Percentiles rank a stretch among this genome's conserved stretches.
phyloP scores from a whole-genome alignment of 495 filamentous ascomycete genomes.

The Letharia columbiana region DNA sequence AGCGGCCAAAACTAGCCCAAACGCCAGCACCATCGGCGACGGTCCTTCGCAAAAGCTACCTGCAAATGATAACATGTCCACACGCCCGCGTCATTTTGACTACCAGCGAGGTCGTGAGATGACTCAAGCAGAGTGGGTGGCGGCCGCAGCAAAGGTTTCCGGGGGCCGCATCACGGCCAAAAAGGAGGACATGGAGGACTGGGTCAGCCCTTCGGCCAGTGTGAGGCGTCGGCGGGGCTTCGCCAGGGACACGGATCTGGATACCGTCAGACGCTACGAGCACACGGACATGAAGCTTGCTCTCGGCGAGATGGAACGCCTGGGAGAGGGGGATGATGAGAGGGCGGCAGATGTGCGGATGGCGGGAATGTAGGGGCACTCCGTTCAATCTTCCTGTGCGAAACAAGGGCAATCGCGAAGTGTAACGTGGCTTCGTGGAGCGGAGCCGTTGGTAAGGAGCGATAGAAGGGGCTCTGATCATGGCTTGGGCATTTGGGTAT shows the following conservation, averaged over 20 bases:
- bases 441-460: neutral
- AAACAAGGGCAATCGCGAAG: neutral
- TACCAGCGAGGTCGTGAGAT: neutral
- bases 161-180: no score
- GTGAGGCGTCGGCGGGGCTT: no score
- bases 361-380: neutral
- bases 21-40: no score
- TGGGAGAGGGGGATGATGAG: neutral
- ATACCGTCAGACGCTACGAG: neutral
- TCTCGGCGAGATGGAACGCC: neutral
- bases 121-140: neutral
- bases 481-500: neutral
- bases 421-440: neutral
- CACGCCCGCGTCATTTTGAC: neutral
- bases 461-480: neutral
- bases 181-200: no score
- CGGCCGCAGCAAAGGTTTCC: neutral
- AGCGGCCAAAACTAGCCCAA: no score
- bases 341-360: neutral
- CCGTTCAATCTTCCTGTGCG: neutral
- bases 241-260: no score
- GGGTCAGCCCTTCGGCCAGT: no score
- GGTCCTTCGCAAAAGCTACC: no score
- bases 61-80: no score
- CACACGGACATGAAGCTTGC: neutral